phyloP scores from a whole-genome alignment of 164 flowering plant species.

The Platanus orientalis region DNA sequence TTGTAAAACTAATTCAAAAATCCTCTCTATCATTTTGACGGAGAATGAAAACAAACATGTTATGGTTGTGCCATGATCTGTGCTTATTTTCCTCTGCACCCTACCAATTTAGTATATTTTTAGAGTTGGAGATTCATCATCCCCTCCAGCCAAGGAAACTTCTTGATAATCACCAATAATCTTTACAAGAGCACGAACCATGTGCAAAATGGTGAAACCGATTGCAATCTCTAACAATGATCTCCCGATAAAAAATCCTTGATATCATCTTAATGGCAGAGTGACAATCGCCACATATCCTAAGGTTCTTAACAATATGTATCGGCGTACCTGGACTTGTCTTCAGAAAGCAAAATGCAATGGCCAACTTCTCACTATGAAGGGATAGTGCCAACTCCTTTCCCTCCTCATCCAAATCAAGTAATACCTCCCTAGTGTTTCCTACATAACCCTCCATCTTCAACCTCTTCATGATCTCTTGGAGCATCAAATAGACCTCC shows the following conservation, averaged over 20 bases:
- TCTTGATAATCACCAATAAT: constrained; percentile 21
- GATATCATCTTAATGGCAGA: constrained; percentile 32
- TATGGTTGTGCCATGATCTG: neutral
- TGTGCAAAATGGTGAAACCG: constrained; percentile 31
- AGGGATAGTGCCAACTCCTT: constrained; percentile 23
- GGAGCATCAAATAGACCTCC: constrained; percentile 30
- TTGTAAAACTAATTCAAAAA: no score
- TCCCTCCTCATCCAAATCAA: constrained; percentile 39
- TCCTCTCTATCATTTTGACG: neutral
- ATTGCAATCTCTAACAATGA: constrained; percentile 30
- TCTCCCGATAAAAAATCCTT: constrained; percentile 23
- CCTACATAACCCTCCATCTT: constrained; percentile 26
- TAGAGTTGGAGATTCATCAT: no score
- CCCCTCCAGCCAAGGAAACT: neutral
- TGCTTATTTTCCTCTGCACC: neutral
- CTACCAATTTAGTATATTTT: neutral
- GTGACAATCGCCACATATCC: constrained; percentile 39
- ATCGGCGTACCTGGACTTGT: constrained; percentile 25
- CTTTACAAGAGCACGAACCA: constrained; percentile 36
- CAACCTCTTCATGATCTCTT: constrained; percentile 30
- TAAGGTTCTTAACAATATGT: constrained; percentile 30
- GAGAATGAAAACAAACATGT: neutral
- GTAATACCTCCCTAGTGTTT: constrained; percentile 26
- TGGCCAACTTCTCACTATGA: constrained; percentile 35
- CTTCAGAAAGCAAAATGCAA: constrained; percentile 27